Conservation (phyloP, 257 asterid species). For the Thymus quinquecostatus region DNA sequence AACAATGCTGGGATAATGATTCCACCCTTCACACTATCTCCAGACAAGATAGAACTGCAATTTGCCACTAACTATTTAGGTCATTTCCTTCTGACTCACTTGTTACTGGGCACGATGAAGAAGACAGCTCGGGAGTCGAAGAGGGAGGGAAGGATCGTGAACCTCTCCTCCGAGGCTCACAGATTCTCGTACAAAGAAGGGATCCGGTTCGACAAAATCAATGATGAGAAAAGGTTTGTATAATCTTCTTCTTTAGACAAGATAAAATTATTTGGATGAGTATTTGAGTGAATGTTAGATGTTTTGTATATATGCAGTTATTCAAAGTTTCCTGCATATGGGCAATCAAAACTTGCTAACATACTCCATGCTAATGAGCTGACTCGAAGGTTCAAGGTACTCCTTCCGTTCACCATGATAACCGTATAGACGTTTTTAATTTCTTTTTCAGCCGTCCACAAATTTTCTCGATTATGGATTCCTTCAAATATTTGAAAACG, state of each 20-base stretch:
- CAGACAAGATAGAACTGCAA: conserved; percentile 81
- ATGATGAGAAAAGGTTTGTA: conserved; percentile 57
- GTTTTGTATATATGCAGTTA: conserved; percentile 49
- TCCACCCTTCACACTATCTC: conserved; percentile 68
- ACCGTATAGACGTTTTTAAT: too few relatives aligned
- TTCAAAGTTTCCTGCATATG: conserved; percentile 56
- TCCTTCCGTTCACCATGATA: neutral
- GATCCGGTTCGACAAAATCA: conserved; percentile 64
- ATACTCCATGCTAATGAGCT: conserved; percentile 77
- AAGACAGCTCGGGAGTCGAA: conserved; percentile 62
- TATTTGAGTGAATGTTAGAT: too few relatives aligned
- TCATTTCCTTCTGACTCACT: conserved; percentile 77
- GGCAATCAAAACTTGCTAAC: conserved; percentile 88
- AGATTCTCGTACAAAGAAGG: conserved; percentile 58
- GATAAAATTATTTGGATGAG: neutral
- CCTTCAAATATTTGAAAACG: too few relatives aligned
- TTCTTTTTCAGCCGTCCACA: too few relatives aligned
- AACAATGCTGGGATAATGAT: conserved; percentile 92
- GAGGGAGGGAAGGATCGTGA: conserved; percentile 87
- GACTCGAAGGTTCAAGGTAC: conserved; percentile 68
- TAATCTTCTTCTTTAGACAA: too few relatives aligned
- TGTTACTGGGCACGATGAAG: conserved; percentile 81
- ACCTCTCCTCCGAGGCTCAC: conserved; percentile 79
- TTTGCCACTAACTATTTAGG: conserved; percentile 92
- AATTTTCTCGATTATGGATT: too few relatives aligned